phyloP scores from a whole-genome alignment of 2,329 filamentous ascomycete genomes.

The Pochonia chlamydosporia region DNA sequence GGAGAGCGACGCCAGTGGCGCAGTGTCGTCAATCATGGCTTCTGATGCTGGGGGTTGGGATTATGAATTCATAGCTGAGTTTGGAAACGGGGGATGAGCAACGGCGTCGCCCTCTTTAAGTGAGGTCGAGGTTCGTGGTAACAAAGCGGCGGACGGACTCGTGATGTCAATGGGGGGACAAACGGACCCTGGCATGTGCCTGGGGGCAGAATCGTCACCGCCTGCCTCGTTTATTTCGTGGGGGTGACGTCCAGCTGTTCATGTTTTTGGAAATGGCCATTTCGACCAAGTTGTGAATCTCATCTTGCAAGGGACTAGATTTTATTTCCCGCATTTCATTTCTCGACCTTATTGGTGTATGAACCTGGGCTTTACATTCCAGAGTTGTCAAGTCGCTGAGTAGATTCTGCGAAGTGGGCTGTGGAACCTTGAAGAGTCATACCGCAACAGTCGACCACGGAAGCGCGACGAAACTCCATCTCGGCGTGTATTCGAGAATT shows the following conservation, averaged over 20 bases:
- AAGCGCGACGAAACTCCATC: too few relatives aligned
- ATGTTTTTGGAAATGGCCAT: too few relatives aligned
- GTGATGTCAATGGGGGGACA: background rate
- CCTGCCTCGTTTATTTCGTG: slow-evolving; percentile 2
- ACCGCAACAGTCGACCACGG: too few relatives aligned
- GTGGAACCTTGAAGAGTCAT: background rate
- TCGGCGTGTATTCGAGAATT: too few relatives aligned
- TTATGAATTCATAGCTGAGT: slow-evolving; percentile 2
- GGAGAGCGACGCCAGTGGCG: slow-evolving; percentile 81
- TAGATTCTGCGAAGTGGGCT: background rate
- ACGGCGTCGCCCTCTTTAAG: background rate
- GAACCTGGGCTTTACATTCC: background rate
- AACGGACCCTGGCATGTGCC: background rate
- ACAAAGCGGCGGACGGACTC: too few relatives aligned
- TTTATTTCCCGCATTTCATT: too few relatives aligned
- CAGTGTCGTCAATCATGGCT: slow-evolving; percentile 21
- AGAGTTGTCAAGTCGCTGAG: background rate
- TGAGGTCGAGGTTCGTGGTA: background rate
- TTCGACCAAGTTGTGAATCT: too few relatives aligned
- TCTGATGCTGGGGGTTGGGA: background rate
- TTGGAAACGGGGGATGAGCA: background rate
- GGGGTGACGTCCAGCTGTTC: background rate
- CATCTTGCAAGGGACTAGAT: too few relatives aligned
- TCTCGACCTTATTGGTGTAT: background rate
- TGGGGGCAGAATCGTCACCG: slow-evolving; percentile 6